These are phyloP conservation scores for Tuber brumale DNA, from an alignment of 495 filamentous ascomycete genomes.

Conservation along the genomic window DNA sequence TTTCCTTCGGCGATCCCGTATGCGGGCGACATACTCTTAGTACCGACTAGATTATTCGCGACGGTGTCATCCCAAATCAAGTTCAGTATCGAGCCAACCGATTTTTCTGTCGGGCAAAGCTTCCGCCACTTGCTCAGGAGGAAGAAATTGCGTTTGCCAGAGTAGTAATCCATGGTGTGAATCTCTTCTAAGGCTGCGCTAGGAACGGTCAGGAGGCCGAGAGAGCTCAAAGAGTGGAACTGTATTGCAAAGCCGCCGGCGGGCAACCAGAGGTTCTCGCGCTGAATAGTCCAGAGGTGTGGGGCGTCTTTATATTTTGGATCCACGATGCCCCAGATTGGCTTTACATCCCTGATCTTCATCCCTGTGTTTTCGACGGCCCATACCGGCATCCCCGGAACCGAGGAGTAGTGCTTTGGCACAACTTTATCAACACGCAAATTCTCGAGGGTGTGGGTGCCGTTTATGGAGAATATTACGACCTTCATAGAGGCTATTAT, in stretches of 20 bases:
- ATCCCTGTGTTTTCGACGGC: constrained; percentile 43
- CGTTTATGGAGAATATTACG: constrained; percentile 43
- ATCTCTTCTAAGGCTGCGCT: no score
- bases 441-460: constrained; percentile 34
- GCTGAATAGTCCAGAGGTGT: constrained; percentile 40
- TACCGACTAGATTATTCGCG: constrained; percentile 44
- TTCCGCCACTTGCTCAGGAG: constrained; percentile 40
- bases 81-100: constrained; percentile 42
- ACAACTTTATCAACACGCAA: no score
- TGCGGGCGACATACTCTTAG: constrained; percentile 26
- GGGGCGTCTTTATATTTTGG: constrained; percentile 34
- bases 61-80: constrained; percentile 46
- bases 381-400: constrained; percentile 41
- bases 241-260: no score
- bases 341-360: constrained; percentile 27
- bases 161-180: no score
- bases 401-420: constrained; percentile 36
- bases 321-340: constrained; percentile 44
- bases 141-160: neutral
- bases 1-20: neutral
- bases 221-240: no score
- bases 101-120: constrained; percentile 20
- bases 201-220: no score
- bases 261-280: constrained; percentile 37
- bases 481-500: no score